phyloP scores from a whole-genome alignment of 2,329 filamentous ascomycete genomes.

The Cryphonectria parasitica region DNA sequence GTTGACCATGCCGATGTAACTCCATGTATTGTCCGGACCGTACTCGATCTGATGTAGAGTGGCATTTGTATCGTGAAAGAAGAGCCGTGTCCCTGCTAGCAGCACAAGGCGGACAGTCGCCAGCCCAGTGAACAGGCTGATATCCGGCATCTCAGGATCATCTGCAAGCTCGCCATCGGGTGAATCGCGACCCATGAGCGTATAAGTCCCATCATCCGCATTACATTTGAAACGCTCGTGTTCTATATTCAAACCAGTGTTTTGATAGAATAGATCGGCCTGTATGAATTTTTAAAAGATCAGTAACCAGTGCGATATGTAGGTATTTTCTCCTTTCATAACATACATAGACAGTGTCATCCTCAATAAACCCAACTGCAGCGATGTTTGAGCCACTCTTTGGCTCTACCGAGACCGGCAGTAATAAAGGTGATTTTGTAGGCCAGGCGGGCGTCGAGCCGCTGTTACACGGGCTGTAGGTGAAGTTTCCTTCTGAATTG shows the following conservation, averaged over 20 bases:
- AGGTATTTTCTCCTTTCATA: background rate
- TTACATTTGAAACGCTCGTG: constrained; percentile 18
- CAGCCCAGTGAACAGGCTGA: constrained; percentile 11
- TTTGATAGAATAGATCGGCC: constrained; percentile 16
- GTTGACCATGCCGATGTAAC: constrained; percentile 9
- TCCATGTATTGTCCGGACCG: background rate
- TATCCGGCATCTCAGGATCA: background rate
- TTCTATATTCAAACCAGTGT: background rate
- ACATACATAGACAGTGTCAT: constrained; percentile 7
- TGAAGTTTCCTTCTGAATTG: constrained; percentile 4
- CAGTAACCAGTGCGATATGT: background rate
- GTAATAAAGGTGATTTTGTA: background rate
- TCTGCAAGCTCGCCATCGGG: constrained; percentile 1
- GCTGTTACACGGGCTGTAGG: constrained; percentile 17
- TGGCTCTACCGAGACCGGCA: constrained; percentile 3
- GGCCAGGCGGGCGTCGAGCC: constrained; percentile 10
- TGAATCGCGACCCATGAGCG: constrained; percentile 1
- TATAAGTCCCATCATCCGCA: constrained; percentile 6
- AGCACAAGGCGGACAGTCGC: constrained; percentile 7
- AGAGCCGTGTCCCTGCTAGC: constrained; percentile 11
- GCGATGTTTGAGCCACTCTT: constrained; percentile 10
- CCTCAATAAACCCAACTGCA: constrained; percentile 10
- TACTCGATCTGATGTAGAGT: constrained; percentile 10
- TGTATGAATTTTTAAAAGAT: background rate
- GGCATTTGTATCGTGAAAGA: constrained; percentile 13